phyloP scores from a whole-genome alignment of 345 rosid genomes.

The Lagerstroemia speciosa region DNA sequence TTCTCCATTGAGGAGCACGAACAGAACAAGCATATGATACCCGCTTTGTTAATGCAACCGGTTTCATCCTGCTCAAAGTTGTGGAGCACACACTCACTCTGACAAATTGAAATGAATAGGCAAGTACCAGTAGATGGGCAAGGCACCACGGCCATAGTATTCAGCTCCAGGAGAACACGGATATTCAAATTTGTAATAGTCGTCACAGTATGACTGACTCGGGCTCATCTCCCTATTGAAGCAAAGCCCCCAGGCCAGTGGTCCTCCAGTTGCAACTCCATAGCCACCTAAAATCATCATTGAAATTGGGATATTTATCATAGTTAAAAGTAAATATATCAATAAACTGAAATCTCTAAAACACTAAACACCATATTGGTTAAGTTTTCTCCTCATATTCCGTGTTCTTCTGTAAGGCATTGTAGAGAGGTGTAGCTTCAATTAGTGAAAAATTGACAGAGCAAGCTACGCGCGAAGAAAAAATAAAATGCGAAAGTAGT shows the following conservation, averaged over 20 bases:
- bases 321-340: neutral
- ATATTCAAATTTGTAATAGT: conserved; percentile 44
- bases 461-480: too few relatives aligned
- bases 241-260: conserved; percentile 93
- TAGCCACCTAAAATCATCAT: conserved; percentile 58
- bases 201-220: conserved; percentile 72
- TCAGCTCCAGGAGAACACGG: conserved; percentile 94
- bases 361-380: neutral
- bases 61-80: neutral
- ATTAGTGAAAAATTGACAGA: neutral
- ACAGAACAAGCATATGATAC: neutral
- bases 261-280: conserved; percentile 96
- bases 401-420: neutral
- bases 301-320: neutral
- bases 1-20: neutral
- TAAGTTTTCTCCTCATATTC: neutral
- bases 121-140: conserved; percentile 76
- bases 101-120: neutral
- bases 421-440: neutral
- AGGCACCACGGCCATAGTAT: conserved; percentile 94
- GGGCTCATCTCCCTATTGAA: conserved; percentile 93
- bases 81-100: neutral
- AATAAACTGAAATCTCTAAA: neutral
- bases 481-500: too few relatives aligned
- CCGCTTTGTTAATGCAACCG: neutral